Evolutionary conservation across 2,329 filamentous ascomycete genomes (phyloP), one percentile per base, ranked within the genome.

Genomic region (Ascochyta viciae-villosae): DNA sequence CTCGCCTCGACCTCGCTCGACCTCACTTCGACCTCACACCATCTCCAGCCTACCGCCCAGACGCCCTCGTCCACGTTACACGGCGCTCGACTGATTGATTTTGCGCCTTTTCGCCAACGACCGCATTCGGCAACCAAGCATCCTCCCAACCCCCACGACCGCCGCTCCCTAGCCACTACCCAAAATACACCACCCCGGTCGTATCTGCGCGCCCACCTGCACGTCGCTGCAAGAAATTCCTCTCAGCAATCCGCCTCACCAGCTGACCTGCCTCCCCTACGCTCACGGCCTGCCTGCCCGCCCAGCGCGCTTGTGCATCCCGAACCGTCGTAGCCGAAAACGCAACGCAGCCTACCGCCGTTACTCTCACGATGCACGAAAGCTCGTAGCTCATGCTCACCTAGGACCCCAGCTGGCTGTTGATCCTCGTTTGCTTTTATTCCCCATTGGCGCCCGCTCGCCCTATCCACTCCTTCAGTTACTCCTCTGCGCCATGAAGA

Each of bases 251-350:
- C 60, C 52, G 54, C 45, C 53, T 47, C 46, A 55, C 56, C 65
- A 68, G 64, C 65, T 68, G 65, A 68, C 65, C 64, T 58, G 64
- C 58, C 19, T 54, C 49, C 31, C 43, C 29, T 37, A 45, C 54
- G 43, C 44, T 58, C 53, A 33, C 48, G 52, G 44, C 47, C 47
- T 65, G 55, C 60, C 50, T 44, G 56, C 57, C 65, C 67, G 66
- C 67, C 63, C 68, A 68, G 67, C 67, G 68, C 71, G 68, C 69
- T 65, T 67, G 64, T 61, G 58, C 57, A 61, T 61, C 63, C 64
- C 58, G 53, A 63, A 58, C 54, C 59, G 59, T 61, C 55, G 61
- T 64, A 65, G 58, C 60, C 61, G 55, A 52, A 33, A 16, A 60
- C 58, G 60, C 62, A 60, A 58, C 45, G 51, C 43, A 54, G 55